Base-by-base conservation (phyloP, 441 rosid genomes). In the Kokia cookei region DNA sequence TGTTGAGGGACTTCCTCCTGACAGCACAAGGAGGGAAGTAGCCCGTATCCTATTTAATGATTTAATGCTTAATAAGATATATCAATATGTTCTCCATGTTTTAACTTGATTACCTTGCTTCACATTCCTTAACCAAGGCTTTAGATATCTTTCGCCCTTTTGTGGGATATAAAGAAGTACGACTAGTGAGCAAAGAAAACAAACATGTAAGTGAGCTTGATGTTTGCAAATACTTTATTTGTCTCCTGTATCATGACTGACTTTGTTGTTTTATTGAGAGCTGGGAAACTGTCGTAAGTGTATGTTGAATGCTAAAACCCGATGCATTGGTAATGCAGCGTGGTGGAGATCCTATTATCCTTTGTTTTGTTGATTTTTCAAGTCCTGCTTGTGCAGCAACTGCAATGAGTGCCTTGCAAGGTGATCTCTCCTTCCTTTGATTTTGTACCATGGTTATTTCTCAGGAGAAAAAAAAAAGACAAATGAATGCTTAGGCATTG, bases 351-450 rank as follows among this genome's bases (percentile, higher is more conserved):
- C 54, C n/a, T 48, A 48, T 48, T 48, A 48, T 48, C 71, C 93
- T 93, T 70, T 91, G 96, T 78, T 91, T 89, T 81, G 96, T 91
- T 69, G 96, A 91, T 80, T 93, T 93, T 76, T 82, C 75, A 43
- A 84, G 74, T 84, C 87, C 96, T 67, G 94, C 96, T 19, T 93
- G 96, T 75, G 97, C 97, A 19, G 97, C 96, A 5, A 90, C 97
- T 73, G 94, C 97, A 55, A 77, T 93, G 84, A 91, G 90, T 72
- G 89, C 96, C 40, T 89, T 93, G 86, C 96, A 92, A 90, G 96
- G 96, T 90, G 72, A 81, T 74, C 51, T 50, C 17, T 59, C 71
- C 24, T 7, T 73, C 27, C 73, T 35, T 64, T 37, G 32, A 7
- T 15, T 66, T 59, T 32, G 19, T 43, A 47, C 17, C 11, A 65